Evolutionary conservation across 306 rosid genomes (phyloP), one percentile per base, ranked within the genome.

Genomic region (Acacia acuminata): DNA sequence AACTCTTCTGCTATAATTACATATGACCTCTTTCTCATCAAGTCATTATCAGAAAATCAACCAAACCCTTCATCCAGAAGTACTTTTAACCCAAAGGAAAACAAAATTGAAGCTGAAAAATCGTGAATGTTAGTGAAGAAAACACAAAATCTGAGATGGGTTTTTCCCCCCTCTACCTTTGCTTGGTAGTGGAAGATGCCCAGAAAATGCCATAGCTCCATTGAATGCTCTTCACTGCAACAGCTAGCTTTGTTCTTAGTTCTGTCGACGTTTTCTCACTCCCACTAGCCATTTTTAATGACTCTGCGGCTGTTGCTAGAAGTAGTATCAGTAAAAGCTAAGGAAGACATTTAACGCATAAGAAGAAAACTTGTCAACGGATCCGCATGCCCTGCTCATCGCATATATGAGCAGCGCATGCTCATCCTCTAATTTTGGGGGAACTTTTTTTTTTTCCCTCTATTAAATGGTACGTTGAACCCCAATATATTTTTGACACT

Each of bases 161-260:
- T 55, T 20, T 16, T 24, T 14, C 16, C 34, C 56, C 16, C 51
- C 61, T 15, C 47, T 87, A 94, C 98, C 97, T 91, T 86, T 89
- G 81, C 80, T 91, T 87, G 77, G 77, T 82, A 16, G 92, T 73
- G 73, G 96, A 94, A 73, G 86, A 76, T 15, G 94, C 87, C 98
- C 98, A 94, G 92, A 94, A 91, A 80, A 94, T 88, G 15, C 94
- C 97, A 85, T 92, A 94, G 85, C 96, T 94, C 98, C 98, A 94
- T 7, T 91, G 94, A 25, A 94, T 85, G 48, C 96, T 92, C 84
- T 90, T 94, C 3, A 94, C 94, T 72, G 96, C 93, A 79, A 92
- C 89, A 66, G 96, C 96, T 51, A 94, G 91, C 82, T 86, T 93
- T 56, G 87, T 89, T 36, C 92, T 86, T 16, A 92, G 86, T 55